phyloP scores from a whole-genome alignment of 2,329 filamentous ascomycete species.

The Amauroascus niger region DNA sequence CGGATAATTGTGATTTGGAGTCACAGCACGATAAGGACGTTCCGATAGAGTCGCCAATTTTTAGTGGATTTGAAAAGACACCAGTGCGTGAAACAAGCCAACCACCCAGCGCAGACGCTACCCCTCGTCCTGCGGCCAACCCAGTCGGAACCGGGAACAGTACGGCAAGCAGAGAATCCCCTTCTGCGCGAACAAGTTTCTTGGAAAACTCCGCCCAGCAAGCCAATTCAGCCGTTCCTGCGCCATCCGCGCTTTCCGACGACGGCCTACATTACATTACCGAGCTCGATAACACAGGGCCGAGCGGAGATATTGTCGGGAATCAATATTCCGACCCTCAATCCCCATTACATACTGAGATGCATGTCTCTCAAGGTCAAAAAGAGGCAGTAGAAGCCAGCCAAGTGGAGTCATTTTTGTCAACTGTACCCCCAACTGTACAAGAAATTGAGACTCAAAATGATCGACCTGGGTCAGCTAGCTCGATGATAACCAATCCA shows the following conservation, averaged over 20 bases:
- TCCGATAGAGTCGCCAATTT: slow-evolving; percentile 14
- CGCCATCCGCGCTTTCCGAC: slow-evolving; percentile 9
- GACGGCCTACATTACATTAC: slow-evolving; percentile 12
- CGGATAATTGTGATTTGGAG: background rate
- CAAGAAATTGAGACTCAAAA: slow-evolving; percentile 7
- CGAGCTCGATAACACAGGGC: slow-evolving; percentile 7
- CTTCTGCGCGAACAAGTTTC: background rate
- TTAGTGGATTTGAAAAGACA: slow-evolving; percentile 17
- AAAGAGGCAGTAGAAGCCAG: background rate
- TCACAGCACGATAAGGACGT: background rate
- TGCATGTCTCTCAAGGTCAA: background rate
- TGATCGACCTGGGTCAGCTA: slow-evolving; percentile 9
- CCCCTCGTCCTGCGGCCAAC: background rate
- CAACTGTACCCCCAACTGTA: slow-evolving; percentile 4
- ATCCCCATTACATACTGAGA: background rate
- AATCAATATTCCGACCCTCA: background rate
- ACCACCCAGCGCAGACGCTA: background rate
- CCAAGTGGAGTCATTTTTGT: slow-evolving; percentile 1
- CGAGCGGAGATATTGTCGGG: background rate
- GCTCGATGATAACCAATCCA: slow-evolving; percentile 25
- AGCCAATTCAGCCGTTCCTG: background rate
- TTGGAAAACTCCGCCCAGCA: slow-evolving; percentile 8
- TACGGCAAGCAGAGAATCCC: background rate
- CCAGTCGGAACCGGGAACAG: background rate
- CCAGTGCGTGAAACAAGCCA: slow-evolving; percentile 8